Evolutionary conservation across 108 stramenopile genomes (phyloP).

Genomic region (Skeletonema marinoi): DNA sequence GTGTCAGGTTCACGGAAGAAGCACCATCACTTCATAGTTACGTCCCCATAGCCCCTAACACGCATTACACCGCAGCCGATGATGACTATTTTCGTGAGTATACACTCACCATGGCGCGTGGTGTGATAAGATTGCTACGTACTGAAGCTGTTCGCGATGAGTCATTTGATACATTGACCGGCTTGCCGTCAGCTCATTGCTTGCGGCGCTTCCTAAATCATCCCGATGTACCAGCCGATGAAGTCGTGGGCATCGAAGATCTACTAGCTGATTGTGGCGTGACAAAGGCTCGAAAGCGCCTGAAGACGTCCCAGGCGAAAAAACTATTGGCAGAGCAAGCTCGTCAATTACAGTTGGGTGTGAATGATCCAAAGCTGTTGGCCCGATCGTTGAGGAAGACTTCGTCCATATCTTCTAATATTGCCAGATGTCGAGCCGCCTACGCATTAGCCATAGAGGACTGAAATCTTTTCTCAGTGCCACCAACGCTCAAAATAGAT

Average conservation of each 20-base stretch:
- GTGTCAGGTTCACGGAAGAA: background rate
- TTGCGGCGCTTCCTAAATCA: background rate
- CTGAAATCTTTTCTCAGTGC: background rate
- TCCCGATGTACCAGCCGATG: background rate
- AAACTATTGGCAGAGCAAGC: background rate
- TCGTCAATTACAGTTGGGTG: background rate
- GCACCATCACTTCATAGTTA: background rate
- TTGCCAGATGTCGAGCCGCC: background rate
- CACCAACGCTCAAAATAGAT: background rate
- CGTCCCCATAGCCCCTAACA: background rate
- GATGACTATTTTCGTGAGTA: background rate
- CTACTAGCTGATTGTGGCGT: background rate
- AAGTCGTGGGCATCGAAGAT: background rate
- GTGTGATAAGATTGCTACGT: background rate
- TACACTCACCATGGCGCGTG: background rate
- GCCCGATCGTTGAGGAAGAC: background rate
- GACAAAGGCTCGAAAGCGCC: background rate
- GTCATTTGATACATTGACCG: background rate
- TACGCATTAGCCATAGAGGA: background rate
- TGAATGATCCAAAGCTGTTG: background rate
- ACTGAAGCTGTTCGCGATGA: background rate
- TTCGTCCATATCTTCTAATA: background rate
- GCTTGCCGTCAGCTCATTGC: background rate
- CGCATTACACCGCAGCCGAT: background rate
- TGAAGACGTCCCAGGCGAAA: background rate